A percentile compares a stretch with the other conserved stretches of the same genome.
Evolutionary conservation across 805 yeast genomes (phyloP).

Genomic region (Cyberlindnera sargentensis): DNA sequence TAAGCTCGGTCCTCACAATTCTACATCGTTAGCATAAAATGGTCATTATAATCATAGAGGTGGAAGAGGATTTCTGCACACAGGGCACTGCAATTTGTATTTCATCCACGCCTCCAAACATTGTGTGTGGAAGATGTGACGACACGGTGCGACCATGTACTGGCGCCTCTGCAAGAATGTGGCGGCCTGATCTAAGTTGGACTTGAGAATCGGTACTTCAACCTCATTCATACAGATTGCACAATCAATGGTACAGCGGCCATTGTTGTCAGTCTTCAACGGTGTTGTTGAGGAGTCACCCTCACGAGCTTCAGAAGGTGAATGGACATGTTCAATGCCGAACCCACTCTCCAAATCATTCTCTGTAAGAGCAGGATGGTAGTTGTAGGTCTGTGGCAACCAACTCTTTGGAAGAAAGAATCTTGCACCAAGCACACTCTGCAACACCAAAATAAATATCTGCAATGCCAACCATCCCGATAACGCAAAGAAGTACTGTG

Average conservation of each 20-base stretch:
- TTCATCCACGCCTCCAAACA: slow-evolving; percentile 93
- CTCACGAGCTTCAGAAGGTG: slow-evolving; percentile 25
- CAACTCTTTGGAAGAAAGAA: slow-evolving; percentile 72
- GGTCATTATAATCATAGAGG: slow-evolving; percentile 43
- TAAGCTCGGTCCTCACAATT: too few species aligned
- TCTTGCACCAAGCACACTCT: slow-evolving; percentile 68
- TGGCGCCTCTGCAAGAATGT: slow-evolving; percentile 27
- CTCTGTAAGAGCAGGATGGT: slow-evolving; percentile 60
- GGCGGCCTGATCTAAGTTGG: slow-evolving; percentile 19
- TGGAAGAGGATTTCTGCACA: slow-evolving; percentile 80
- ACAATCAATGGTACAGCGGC: slow-evolving; percentile 60
- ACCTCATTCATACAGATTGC: slow-evolving; percentile 84
- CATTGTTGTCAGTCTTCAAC: slow-evolving; percentile 23
- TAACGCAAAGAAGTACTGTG: slow-evolving; percentile 38
- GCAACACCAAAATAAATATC: slow-evolving; percentile 49
- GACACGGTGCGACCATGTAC: slow-evolving; percentile 86
- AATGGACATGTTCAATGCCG: slow-evolving; percentile 37
- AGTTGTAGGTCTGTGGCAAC: slow-evolving; percentile 78
- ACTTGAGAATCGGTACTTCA: slow-evolving; percentile 43
- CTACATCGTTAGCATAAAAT: too few species aligned
- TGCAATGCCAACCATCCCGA: slow-evolving; percentile 56
- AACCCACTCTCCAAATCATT: slow-evolving; percentile 59
- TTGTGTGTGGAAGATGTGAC: slow-evolving; percentile 82
- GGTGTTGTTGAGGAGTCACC: slow-evolving; percentile 13
- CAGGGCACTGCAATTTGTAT: slow-evolving; percentile 88